Conservation (phyloP, 768 basidiomycete genomes). For the Erythrobasidium yunnanense region DNA sequence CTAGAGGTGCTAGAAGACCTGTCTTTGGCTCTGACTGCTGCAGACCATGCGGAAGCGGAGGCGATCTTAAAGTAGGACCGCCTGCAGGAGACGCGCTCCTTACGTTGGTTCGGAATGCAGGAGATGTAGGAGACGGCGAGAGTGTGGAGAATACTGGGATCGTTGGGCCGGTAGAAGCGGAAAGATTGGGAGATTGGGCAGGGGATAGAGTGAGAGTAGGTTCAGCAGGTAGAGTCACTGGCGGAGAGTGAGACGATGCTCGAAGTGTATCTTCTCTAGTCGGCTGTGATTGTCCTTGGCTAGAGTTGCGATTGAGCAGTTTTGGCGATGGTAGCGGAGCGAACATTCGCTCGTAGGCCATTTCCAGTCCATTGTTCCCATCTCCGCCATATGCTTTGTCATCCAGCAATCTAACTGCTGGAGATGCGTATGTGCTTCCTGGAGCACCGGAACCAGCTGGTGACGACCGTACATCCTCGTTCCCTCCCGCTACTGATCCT, state of each 20-base stretch:
- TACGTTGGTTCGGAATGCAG: too few relatives aligned
- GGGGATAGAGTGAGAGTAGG: too few relatives aligned
- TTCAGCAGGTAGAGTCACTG: too few relatives aligned
- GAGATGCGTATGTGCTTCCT: too few relatives aligned
- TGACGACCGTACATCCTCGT: not conserved
- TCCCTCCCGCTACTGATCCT: not conserved
- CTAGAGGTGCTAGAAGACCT: conserved; percentile 3
- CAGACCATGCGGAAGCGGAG: conserved; percentile 6
- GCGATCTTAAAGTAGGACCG: conserved; percentile 5
- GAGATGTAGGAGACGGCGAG: conserved; percentile 5
- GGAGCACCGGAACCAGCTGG: too few relatives aligned
- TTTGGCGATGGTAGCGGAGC: conserved; percentile 10
- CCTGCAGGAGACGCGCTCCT: too few relatives aligned
- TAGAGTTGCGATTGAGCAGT: not conserved
- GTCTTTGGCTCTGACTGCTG: not conserved
- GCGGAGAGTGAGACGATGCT: too few relatives aligned
- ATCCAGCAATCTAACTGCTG: not conserved
- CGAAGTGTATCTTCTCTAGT: too few relatives aligned
- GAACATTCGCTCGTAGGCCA: conserved; percentile 24
- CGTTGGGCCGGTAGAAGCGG: not conserved
- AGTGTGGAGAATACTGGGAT: not conserved
- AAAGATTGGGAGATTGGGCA: not conserved
- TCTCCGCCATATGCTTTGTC: not conserved
- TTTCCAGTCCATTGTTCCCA: conserved; percentile 2
- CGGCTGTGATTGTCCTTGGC: too few relatives aligned